phyloP scores from a whole-genome alignment of 805 yeast species.

The Cyberlindnera mississippiensis region DNA sequence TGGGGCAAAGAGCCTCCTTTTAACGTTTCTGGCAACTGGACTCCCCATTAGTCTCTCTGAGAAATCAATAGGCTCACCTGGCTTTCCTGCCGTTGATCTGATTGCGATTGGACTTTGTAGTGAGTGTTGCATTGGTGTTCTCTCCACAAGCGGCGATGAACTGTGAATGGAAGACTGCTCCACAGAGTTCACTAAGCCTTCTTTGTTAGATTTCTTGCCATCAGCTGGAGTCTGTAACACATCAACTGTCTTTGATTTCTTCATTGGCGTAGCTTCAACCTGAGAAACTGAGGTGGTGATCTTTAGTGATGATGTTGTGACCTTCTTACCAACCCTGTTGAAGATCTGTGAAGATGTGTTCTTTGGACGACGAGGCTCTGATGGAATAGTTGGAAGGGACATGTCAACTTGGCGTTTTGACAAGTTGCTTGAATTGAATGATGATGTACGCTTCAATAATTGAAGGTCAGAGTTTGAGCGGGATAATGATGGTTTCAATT shows the following conservation, averaged over 20 bases:
- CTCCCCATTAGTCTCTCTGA: constrained; percentile 26
- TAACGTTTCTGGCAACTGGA: constrained; percentile 24
- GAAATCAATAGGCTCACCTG: constrained; percentile 20
- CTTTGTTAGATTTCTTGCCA: neutral
- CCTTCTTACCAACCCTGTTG: constrained; percentile 27
- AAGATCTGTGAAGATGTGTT: constrained; percentile 23
- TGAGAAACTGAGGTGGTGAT: constrained; percentile 21
- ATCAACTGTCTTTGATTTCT: constrained; percentile 19
- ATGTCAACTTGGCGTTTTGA: constrained; percentile 27
- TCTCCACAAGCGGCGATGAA: constrained; percentile 15
- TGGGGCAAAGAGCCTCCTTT: constrained; percentile 36
- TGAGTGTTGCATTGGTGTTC: constrained; percentile 12
- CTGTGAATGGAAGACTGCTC: constrained; percentile 5
- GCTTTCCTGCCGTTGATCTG: constrained; percentile 16
- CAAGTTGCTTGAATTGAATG: constrained; percentile 24
- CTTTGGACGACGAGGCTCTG: constrained; percentile 10
- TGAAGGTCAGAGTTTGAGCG: constrained; percentile 25
- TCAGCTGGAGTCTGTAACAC: constrained; percentile 19
- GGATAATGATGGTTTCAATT: constrained; percentile 14
- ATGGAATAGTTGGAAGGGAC: constrained; percentile 20
- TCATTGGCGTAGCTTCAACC: constrained; percentile 28
- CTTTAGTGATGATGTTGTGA: constrained; percentile 9
- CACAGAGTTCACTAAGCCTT: constrained; percentile 4
- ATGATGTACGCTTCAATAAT: constrained; percentile 22
- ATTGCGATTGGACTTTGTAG: constrained; percentile 23